Evolutionary conservation across 306 rosid species (phyloP), one percentile per base, ranked within the genome.

Genomic region (Medicago ruthenica): DNA sequence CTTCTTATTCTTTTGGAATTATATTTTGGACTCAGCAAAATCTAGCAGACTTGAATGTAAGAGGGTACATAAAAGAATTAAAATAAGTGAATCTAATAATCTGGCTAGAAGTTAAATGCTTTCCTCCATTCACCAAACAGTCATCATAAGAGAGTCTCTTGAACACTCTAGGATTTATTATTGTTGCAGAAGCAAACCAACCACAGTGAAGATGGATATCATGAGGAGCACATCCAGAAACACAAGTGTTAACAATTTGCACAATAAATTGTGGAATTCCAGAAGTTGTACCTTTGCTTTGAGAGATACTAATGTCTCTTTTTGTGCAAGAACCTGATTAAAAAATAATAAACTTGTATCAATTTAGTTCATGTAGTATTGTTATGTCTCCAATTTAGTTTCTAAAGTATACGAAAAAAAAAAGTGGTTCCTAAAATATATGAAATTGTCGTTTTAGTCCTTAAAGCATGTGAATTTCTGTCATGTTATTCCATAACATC

Each of bases 171-270:
- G 90, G 88, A 44, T 83, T 85, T 31, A 91, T 72, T 15, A 84
- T 31, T 81, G 85, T 87, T 71, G 87, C 87, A 9, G 97, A 89
- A 24, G 94, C 92, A 79, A 91, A 91, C 97, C 89, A 86, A 39
- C 94, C 97, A 85, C 97, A 87, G 24, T 85, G 89, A 37, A 89
- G 85, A 81, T 80, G 92, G 5, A 89, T 86, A 6, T 87, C 78
- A 68, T 76, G 77, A 21, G 89, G 86, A 70, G 88, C 85, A 80
- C 96, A 88, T 9, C 79, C 88, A 44, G 82, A 79, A n/a, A 83
- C 84, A 70, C 97, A 91, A 1, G 89, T 91, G 85, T 87, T 91
- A 17, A 76, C 84, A 47, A 91, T 84, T 78, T 89, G 78, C n/a
- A 91, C 92, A 16, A 83, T 79, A 82, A 55, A 91, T 73, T 79